Percentiles rank a stretch among this genome's conserved stretches.
These are phyloP conservation scores for Globisporangium spinosum DNA, from an alignment of 352 stramenopile genomes.

Conservation along the genomic window DNA sequence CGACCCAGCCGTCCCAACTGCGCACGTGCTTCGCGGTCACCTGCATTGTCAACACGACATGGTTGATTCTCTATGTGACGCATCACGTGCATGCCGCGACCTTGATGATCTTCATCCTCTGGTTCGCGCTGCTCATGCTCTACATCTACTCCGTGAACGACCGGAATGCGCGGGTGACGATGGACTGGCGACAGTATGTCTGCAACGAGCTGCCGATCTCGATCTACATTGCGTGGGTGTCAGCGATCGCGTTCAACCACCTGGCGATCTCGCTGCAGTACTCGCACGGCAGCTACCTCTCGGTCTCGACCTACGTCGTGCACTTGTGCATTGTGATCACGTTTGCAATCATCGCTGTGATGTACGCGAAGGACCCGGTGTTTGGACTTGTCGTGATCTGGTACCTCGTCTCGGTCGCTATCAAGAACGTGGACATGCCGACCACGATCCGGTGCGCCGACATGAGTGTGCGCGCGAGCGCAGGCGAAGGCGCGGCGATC, in stretches of 20 bases:
- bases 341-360: slow-evolving; percentile 50
- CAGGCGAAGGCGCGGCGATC: slow-evolving; percentile 53
- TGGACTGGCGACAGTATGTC: slow-evolving; percentile 67
- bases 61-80: slow-evolving; percentile 57
- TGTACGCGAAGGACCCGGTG: slow-evolving; percentile 61
- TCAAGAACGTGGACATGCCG: slow-evolving; percentile 49
- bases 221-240: slow-evolving; percentile 81
- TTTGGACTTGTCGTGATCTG: slow-evolving; percentile 61
- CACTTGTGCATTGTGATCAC: slow-evolving; percentile 58
- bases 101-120: slow-evolving; percentile 62
- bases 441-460: slow-evolving; percentile 42
- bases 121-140: slow-evolving; percentile 66
- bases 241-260: slow-evolving; percentile 56
- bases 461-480: slow-evolving; percentile 55
- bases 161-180: slow-evolving; percentile 34
- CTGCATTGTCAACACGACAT: slow-evolving; percentile 63
- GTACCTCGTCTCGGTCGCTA: slow-evolving; percentile 64
- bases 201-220: slow-evolving; percentile 75
- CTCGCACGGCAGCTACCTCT: slow-evolving; percentile 42
- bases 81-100: slow-evolving; percentile 53
- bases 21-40: slow-evolving; percentile 60
- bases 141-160: slow-evolving; percentile 83
- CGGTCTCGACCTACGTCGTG: slow-evolving; percentile 58
- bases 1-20: slow-evolving; percentile 58
- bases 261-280: slow-evolving; percentile 68